These are phyloP conservation scores for Brettanomyces sp. DNA, from an alignment of 805 yeast species.

Conservation along the genomic window DNA sequence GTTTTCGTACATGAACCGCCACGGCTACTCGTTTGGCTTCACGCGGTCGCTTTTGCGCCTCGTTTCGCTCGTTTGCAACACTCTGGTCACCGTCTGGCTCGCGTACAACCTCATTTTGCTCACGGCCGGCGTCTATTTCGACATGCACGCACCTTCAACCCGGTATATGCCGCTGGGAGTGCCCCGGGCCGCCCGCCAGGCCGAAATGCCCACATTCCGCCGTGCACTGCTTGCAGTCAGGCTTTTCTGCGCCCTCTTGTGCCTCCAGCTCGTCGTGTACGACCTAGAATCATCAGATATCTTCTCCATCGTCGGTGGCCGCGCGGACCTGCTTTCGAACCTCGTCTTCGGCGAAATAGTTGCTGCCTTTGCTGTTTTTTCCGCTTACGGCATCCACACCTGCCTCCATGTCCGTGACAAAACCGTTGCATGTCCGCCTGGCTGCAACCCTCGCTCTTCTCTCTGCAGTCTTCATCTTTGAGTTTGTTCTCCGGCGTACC, in stretches of 20 bases:
- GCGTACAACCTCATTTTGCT: conserved; percentile 23
- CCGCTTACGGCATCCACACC: conserved; percentile 13
- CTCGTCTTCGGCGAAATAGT: conserved; percentile 18
- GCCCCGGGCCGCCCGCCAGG: not conserved
- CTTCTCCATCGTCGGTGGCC: conserved; percentile 20
- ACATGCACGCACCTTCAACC: too few species aligned
- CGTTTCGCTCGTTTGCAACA: conserved; percentile 12
- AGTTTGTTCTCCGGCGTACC: conserved; percentile 10
- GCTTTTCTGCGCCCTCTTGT: too few species aligned
- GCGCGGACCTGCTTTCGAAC: conserved; percentile 11
- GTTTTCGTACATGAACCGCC: conserved; percentile 14
- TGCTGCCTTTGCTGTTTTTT: conserved; percentile 7
- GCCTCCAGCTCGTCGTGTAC: too few species aligned
- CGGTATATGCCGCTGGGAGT: conserved; percentile 6
- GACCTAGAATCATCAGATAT: conserved; percentile 16
- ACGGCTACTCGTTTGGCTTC: conserved; percentile 22
- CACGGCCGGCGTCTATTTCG: conserved; percentile 15
- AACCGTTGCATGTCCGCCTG: conserved; percentile 10
- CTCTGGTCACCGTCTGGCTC: conserved; percentile 23
- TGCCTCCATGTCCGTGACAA: conserved; percentile 11
- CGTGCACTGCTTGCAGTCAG: not conserved
- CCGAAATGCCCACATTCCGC: not conserved
- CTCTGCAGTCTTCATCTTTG: conserved; percentile 12
- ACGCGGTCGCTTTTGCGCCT: too few species aligned
- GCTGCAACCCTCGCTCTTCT: conserved; percentile 9